Percentiles rank a stretch among this genome's conserved stretches.
Conservation (phyloP, 148 eudicot genomes). For the Gaultheria prostrata region DNA sequence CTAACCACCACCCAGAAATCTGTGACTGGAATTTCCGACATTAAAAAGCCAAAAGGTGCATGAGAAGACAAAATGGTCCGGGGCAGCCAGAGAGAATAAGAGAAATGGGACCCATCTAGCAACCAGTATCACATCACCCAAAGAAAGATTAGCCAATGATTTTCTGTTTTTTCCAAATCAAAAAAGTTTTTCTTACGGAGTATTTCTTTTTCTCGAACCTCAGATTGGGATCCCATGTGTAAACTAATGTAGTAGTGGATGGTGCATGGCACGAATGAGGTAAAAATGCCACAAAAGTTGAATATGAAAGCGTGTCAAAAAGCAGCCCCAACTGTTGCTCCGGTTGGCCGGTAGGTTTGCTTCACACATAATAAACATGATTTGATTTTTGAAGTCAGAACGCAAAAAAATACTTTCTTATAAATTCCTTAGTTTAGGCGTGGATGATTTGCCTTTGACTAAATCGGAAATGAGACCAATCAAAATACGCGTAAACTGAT, state of each 20-base stretch:
- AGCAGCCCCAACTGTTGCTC: neutral
- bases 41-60: neutral
- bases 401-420: too few species aligned
- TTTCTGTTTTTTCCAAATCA: neutral
- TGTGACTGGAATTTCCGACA: neutral
- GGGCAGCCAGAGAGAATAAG: neutral
- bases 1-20: neutral
- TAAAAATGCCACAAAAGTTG: neutral
- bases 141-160: neutral
- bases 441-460: too few species aligned
- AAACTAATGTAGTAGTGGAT: neutral
- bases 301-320: slow-evolving; percentile 2
- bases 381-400: too few species aligned
- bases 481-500: too few species aligned
- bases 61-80: neutral
- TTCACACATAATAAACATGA: too few species aligned
- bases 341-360: too few species aligned
- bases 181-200: neutral
- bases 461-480: too few species aligned
- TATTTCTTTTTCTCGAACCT: neutral
- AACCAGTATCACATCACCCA: neutral
- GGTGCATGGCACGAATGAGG: neutral
- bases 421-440: too few species aligned
- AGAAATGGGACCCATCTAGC: neutral
- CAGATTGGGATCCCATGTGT: neutral